phyloP scores from a whole-genome alignment of 2,329 filamentous ascomycete species.

The Sclerotinia glacialis region DNA sequence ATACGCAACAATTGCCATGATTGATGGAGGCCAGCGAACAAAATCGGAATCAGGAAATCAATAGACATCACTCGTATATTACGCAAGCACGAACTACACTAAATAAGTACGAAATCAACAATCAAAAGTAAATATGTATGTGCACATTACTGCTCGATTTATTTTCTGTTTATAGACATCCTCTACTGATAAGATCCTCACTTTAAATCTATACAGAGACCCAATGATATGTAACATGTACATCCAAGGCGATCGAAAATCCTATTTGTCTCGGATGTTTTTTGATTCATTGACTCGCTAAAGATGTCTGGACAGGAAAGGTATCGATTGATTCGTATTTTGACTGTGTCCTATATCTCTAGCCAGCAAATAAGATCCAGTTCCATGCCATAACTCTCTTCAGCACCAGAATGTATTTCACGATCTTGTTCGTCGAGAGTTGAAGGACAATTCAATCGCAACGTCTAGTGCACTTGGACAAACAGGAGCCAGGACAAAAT shows the following conservation, averaged over 20 bases:
- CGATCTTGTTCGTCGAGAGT: neutral
- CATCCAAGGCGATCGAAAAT: neutral
- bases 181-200: neutral
- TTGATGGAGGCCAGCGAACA: too few species aligned
- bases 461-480: too few species aligned
- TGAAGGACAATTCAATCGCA: neutral
- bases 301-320: neutral
- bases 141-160: neutral
- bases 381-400: neutral
- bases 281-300: neutral
- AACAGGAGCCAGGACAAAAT: neutral
- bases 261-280: neutral
- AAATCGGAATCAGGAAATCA: too few species aligned
- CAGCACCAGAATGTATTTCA: neutral
- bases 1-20: too few species aligned
- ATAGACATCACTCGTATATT: too few species aligned
- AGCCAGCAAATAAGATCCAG: neutral
- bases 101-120: too few species aligned
- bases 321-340: neutral
- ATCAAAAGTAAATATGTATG: too few species aligned
- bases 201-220: too few species aligned
- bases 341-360: neutral
- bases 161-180: neutral
- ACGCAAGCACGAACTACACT: too few species aligned
- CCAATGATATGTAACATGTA: neutral